phyloP scores from a whole-genome alignment of 176 grass and related monocot species.

The Cenchrus americanus region DNA sequence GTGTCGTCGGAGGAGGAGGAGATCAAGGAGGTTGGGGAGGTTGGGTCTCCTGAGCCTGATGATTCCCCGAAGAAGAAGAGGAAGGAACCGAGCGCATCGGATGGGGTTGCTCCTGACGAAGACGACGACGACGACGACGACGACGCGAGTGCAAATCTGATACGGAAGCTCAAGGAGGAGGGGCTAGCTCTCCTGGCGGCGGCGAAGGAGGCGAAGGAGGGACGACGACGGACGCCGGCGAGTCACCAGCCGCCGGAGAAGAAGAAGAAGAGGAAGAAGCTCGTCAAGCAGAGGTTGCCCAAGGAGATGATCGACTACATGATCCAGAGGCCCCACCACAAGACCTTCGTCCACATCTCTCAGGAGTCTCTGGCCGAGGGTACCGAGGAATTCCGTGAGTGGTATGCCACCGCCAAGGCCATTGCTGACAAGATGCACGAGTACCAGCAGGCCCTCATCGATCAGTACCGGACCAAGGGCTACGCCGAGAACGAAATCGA shows the following conservation, averaged over 20 bases:
- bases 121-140: too few relatives aligned
- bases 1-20: too few relatives aligned
- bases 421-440: not conserved
- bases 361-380: not conserved
- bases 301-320: not conserved
- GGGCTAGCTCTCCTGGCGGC: too few relatives aligned
- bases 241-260: not conserved
- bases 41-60: too few relatives aligned
- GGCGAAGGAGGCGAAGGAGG: too few relatives aligned
- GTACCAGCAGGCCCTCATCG: not conserved
- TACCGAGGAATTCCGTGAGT: not conserved
- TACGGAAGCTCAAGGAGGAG: too few relatives aligned
- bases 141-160: too few relatives aligned
- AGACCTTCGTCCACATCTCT: not conserved
- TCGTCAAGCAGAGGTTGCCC: not conserved
- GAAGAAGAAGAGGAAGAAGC: not conserved
- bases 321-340: not conserved
- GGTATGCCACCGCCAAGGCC: not conserved
- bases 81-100: too few relatives aligned
- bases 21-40: too few relatives aligned
- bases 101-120: too few relatives aligned
- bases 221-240: not conserved
- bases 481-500: not conserved
- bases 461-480: not conserved
- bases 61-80: too few relatives aligned